Conservation (phyloP, 176 grass and related monocot species). For the Cymbopogon citratus region DNA sequence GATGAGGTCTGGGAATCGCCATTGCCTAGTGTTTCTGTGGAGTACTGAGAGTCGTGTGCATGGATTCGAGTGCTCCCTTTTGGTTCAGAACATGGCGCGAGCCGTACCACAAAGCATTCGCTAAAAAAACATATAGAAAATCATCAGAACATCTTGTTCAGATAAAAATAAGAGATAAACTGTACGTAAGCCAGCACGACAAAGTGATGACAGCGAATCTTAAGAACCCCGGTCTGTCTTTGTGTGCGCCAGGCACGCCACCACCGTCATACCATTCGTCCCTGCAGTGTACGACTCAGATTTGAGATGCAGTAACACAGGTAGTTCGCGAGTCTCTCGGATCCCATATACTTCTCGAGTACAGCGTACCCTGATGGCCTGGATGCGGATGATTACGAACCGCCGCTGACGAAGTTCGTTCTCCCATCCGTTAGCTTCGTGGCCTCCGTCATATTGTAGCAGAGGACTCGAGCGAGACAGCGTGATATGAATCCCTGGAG, state of each 20-base stretch:
- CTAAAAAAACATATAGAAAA: background rate
- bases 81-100: background rate
- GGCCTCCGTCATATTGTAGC: too few relatives aligned
- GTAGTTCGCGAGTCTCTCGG: background rate
- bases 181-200: conserved; percentile 7
- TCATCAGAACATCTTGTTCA: background rate
- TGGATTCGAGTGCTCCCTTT: background rate
- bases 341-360: conserved; percentile 23
- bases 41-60: background rate
- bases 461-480: too few relatives aligned
- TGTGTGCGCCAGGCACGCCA: background rate
- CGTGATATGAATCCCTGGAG: too few relatives aligned
- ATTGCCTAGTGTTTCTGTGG: background rate
- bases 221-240: background rate
- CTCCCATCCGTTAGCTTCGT: background rate
- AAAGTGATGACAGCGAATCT: conserved; percentile 33
- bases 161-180: background rate
- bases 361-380: background rate
- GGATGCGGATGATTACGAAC: conserved; percentile 19
- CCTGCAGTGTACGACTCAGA: conserved; percentile 28
- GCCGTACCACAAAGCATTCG: background rate
- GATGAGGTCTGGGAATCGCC: background rate
- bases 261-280: conserved; percentile 28
- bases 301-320: background rate
- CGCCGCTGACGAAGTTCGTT: background rate